Conservation (phyloP, 2,329 filamentous ascomycete species). For the Sporothrix brasiliensis region DNA sequence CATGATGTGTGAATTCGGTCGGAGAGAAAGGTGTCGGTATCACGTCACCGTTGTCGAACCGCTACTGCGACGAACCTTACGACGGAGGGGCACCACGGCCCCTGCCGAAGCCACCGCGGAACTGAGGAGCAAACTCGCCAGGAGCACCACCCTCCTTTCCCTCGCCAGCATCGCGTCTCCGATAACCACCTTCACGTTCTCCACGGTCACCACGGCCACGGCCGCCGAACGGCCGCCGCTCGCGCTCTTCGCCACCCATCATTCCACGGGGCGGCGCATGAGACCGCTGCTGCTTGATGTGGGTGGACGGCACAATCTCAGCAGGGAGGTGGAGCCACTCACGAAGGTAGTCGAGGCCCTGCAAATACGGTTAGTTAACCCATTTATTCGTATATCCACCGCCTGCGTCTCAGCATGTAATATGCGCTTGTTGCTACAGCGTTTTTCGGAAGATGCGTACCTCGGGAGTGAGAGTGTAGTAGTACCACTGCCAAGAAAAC, state of each 20-base stretch:
- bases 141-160: conserved; percentile 91
- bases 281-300: conserved; percentile 99
- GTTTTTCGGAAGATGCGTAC: conserved; percentile 30
- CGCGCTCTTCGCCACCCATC: conserved; percentile 84
- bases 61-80: conserved; percentile 46
- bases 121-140: conserved; percentile 88
- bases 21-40: conserved; percentile 29
- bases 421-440: not conserved
- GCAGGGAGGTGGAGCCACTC: conserved; percentile 99
- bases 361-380: conserved; percentile 43
- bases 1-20: conserved; percentile 22
- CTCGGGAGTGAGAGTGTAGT: conserved; percentile 81
- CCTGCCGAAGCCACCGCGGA: conserved; percentile 90
- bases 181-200: conserved; percentile 87
- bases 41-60: conserved; percentile 34
- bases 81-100: conserved; percentile 77
- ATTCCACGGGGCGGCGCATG: conserved; percentile 98
- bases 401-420: not conserved
- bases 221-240: conserved; percentile 79
- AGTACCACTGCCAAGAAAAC: conserved; percentile 99
- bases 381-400: not conserved
- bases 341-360: conserved; percentile 99
- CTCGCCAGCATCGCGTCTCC: conserved; percentile 83
- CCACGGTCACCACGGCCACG: conserved; percentile 78
- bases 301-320: conserved; percentile 98